phyloP scores from a whole-genome alignment of 2,329 filamentous ascomycete genomes.

The Coccinonectria pachysandricola region DNA sequence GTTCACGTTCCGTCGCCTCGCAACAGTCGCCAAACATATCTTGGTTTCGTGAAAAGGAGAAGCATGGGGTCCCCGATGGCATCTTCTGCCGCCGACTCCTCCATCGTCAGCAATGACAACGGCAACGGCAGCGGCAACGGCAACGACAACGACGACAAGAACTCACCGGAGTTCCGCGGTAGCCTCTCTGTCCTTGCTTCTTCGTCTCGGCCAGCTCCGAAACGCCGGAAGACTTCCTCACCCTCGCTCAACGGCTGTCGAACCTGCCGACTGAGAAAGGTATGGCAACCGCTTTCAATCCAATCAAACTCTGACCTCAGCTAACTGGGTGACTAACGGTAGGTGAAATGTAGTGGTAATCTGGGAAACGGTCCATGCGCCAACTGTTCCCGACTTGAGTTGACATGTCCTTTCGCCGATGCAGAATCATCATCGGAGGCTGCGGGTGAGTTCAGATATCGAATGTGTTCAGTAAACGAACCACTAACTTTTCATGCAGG shows the following conservation, averaged over 20 bases:
- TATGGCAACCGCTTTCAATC: too few relatives aligned
- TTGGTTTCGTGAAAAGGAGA: too few relatives aligned
- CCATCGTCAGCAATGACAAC: too few relatives aligned
- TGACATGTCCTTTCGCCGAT: slow-evolving; percentile 26
- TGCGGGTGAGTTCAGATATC: too few relatives aligned
- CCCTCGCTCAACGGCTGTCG: slow-evolving; percentile 24
- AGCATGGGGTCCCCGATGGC: too few relatives aligned
- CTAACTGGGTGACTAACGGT: slow-evolving; percentile 4
- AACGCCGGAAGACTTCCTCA: slow-evolving; percentile 22
- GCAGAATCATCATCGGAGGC: slow-evolving; percentile 11
- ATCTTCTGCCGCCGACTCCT: too few relatives aligned
- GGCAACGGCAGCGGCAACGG: too few relatives aligned
- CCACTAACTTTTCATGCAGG: too few relatives aligned
- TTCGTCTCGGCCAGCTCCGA: slow-evolving; percentile 14
- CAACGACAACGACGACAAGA: too few relatives aligned
- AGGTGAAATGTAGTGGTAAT: slow-evolving; percentile 34
- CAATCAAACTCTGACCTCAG: neutral
- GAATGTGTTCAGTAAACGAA: too few relatives aligned
- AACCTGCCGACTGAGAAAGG: slow-evolving; percentile 29
- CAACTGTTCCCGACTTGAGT: slow-evolving; percentile 28
- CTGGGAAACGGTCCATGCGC: slow-evolving; percentile 25
- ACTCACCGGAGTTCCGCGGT: slow-evolving; percentile 2
- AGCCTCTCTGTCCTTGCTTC: slow-evolving; percentile 6
- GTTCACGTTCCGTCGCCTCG: too few relatives aligned
- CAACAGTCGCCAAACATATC: too few relatives aligned